Conservation (phyloP, 108 stramenopile genomes). For the Nitzschia inconspicua region DNA sequence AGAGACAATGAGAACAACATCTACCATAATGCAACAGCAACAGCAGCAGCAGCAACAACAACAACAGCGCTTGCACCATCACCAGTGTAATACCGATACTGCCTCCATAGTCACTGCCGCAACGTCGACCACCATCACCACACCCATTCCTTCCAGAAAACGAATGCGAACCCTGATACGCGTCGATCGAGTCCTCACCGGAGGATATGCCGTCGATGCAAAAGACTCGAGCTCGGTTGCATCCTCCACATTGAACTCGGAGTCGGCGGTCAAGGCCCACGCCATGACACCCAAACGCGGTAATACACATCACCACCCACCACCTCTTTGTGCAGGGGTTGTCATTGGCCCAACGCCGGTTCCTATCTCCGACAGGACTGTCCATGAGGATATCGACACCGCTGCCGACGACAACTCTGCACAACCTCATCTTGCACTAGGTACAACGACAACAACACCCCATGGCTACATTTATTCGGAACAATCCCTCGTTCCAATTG, state of each 20-base stretch:
- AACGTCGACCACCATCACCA: not conserved
- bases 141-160: not conserved
- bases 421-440: not conserved
- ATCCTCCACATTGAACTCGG: not conserved
- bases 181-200: conserved; percentile 75
- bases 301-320: conserved; percentile 15
- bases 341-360: conserved; percentile 25
- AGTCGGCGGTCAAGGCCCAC: not conserved
- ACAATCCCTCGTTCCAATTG: conserved; percentile 25
- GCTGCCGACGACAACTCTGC: conserved; percentile 33
- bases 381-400: conserved; percentile 10
- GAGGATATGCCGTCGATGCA: conserved; percentile 71
- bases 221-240: not conserved
- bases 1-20: not conserved
- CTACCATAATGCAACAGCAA: not conserved
- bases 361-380: conserved; percentile 9
- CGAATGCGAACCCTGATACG: conserved; percentile 36
- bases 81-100: not conserved
- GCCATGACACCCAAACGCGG: conserved; percentile 28
- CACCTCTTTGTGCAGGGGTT: not conserved
- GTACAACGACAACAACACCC: not conserved
- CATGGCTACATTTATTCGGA: conserved; percentile 36
- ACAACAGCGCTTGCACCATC: not conserved
- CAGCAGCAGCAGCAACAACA: too few species aligned
- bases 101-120: not conserved